Conservation (phyloP, 2,329 filamentous ascomycete species). For the Fusarium citri region DNA sequence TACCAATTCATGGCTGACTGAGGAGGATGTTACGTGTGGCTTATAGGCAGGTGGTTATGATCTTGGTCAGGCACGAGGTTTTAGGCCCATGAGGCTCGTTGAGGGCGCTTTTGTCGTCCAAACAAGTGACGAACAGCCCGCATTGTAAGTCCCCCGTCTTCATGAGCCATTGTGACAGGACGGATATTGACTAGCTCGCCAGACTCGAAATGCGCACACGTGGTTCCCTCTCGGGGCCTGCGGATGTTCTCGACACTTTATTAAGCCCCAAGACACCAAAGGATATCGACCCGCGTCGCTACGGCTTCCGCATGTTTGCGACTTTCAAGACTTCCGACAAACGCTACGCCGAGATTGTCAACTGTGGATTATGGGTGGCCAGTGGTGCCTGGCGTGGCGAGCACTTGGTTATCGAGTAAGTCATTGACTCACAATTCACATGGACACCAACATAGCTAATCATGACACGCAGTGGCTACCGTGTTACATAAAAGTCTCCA, state of each 20-base stretch:
- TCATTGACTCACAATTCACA: slow-evolving; percentile 23
- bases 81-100: slow-evolving; percentile 57
- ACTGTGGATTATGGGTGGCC: slow-evolving; percentile 63
- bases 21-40: slow-evolving; percentile 28
- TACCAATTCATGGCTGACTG: slow-evolving; percentile 37
- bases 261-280: slow-evolving; percentile 53
- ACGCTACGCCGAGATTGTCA: slow-evolving; percentile 61
- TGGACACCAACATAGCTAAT: slow-evolving; percentile 11
- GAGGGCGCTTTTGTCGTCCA: slow-evolving; percentile 63
- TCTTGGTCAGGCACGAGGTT: slow-evolving; percentile 55
- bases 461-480: slow-evolving; percentile 48
- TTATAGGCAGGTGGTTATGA: slow-evolving; percentile 57
- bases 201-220: slow-evolving; percentile 60
- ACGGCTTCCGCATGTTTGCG: slow-evolving; percentile 62
- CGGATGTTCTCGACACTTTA: slow-evolving; percentile 56
- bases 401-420: slow-evolving; percentile 61
- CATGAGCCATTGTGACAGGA: not conserved
- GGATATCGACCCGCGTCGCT: slow-evolving; percentile 57
- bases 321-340: slow-evolving; percentile 63
- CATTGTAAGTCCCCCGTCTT: slow-evolving; percentile 51
- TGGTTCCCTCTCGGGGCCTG: slow-evolving; percentile 61
- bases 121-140: slow-evolving; percentile 60
- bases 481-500: slow-evolving; percentile 47
- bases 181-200: not conserved
- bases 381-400: slow-evolving; percentile 60